Percentiles rank a stretch among this genome's conserved stretches.
These are phyloP conservation scores for Actinomucor elegans DNA, from an alignment of 371 early-diverging fungal species.

Conservation along the genomic window DNA sequence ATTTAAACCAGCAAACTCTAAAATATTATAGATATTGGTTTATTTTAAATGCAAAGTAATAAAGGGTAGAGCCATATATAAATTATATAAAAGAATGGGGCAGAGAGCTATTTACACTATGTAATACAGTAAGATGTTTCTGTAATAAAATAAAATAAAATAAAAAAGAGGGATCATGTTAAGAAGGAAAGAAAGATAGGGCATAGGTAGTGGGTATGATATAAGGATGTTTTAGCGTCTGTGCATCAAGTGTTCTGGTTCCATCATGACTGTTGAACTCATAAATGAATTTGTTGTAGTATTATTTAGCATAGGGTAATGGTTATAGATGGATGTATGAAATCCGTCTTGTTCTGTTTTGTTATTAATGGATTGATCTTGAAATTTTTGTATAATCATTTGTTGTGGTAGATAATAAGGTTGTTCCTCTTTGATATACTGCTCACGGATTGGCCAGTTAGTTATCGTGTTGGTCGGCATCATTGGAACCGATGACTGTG, in stretches of 20 bases:
- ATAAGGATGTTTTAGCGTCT: slow-evolving; percentile 5
- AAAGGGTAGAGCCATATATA: too few relatives aligned
- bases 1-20: too few relatives aligned
- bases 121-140: too few relatives aligned
- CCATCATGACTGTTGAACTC: too few relatives aligned
- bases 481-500: slow-evolving; percentile 12
- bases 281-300: neutral
- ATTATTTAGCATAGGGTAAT: neutral
- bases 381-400: slow-evolving; percentile 2
- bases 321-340: neutral
- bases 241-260: slow-evolving; percentile 1
- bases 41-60: too few relatives aligned
- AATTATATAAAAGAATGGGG: too few relatives aligned
- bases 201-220: neutral
- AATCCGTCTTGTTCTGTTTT: neutral
- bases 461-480: slow-evolving; percentile 12
- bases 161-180: neutral
- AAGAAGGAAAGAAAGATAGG: neutral
- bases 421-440: slow-evolving; percentile 1
- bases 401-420: neutral
- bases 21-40: too few relatives aligned
- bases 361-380: neutral
- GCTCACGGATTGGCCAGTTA: slow-evolving; percentile 2
- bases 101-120: too few relatives aligned
- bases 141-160: too few relatives aligned